A percentile compares a stretch with the other conserved stretches of the same genome.
These are phyloP conservation scores for Cladophialophora bantiana DNA, from an alignment of 2,329 filamentous ascomycete species.

Conservation along the genomic window DNA sequence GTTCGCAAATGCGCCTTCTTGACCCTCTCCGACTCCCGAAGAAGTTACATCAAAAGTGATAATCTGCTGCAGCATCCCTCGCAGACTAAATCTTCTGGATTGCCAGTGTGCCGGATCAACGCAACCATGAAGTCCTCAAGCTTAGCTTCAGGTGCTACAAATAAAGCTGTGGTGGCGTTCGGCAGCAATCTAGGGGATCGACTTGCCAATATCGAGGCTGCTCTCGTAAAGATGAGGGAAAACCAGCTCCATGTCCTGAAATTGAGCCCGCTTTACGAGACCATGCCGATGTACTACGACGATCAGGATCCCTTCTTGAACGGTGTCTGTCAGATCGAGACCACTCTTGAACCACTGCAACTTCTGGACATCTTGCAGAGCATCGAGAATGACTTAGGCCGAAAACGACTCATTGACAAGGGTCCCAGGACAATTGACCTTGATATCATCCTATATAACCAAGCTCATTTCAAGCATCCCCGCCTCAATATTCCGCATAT, in stretches of 20 bases:
- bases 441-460: conserved; percentile 84
- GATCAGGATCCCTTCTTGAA: conserved; percentile 91
- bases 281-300: conserved; percentile 92
- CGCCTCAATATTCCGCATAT: conserved; percentile 85
- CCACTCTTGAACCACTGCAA: conserved; percentile 73
- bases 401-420: conserved; percentile 87
- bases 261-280: conserved; percentile 93
- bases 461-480: conserved; percentile 69
- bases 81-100: not conserved
- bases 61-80: not conserved
- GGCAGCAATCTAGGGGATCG: conserved; percentile 91
- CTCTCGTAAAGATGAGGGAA: conserved; percentile 77
- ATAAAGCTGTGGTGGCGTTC: conserved; percentile 77
- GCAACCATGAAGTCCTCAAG: conserved; percentile 19
- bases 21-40: not conserved
- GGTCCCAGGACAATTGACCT: conserved; percentile 94
- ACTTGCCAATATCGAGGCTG: conserved; percentile 81
- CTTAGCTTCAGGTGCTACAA: not conserved
- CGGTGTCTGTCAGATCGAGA: conserved; percentile 81
- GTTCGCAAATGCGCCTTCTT: not conserved
- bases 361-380: conserved; percentile 81
- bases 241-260: conserved; percentile 74
- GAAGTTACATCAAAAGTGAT: not conserved
- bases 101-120: not conserved
- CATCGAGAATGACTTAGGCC: conserved; percentile 80